phyloP scores from a whole-genome alignment of 768 basidiomycete genomes.

The Phylloporus arenicola region DNA sequence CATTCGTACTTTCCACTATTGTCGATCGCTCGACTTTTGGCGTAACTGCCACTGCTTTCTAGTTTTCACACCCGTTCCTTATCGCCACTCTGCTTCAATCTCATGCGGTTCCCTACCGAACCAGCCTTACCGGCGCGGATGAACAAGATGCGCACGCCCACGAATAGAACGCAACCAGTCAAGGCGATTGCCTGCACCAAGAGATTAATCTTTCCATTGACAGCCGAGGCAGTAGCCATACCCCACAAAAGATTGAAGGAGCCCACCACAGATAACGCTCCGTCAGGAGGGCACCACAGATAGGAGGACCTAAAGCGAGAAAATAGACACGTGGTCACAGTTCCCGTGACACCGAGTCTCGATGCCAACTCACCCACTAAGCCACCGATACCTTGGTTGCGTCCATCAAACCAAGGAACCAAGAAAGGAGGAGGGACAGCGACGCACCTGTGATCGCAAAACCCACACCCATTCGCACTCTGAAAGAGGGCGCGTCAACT shows the following conservation, averaged over 20 bases:
- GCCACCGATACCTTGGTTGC: constrained; percentile 19
- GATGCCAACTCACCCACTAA: constrained; percentile 13
- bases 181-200: constrained; percentile 9
- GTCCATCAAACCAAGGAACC: neutral
- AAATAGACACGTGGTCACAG: constrained; percentile 14
- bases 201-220: neutral
- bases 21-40: neutral
- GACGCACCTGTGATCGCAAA: constrained; percentile 38
- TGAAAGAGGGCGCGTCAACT: constrained; percentile 1
- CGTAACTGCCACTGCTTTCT: neutral
- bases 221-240: constrained; percentile 9
- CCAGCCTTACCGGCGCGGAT: neutral
- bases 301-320: constrained; percentile 43
- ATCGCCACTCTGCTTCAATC: neutral
- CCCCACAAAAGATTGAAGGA: constrained; percentile 48
- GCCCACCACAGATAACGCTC: constrained; percentile 50
- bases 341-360: too few relatives aligned
- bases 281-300: constrained; percentile 52
- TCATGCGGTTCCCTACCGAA: too few relatives aligned
- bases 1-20: neutral
- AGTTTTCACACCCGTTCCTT: neutral
- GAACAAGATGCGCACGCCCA: constrained; percentile 12
- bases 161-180: constrained; percentile 1
- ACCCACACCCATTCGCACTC: constrained; percentile 42
- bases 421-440: neutral